Evolutionary conservation across 176 grass and related monocot species (phyloP).

Genomic region (Chloris gayana): DNA sequence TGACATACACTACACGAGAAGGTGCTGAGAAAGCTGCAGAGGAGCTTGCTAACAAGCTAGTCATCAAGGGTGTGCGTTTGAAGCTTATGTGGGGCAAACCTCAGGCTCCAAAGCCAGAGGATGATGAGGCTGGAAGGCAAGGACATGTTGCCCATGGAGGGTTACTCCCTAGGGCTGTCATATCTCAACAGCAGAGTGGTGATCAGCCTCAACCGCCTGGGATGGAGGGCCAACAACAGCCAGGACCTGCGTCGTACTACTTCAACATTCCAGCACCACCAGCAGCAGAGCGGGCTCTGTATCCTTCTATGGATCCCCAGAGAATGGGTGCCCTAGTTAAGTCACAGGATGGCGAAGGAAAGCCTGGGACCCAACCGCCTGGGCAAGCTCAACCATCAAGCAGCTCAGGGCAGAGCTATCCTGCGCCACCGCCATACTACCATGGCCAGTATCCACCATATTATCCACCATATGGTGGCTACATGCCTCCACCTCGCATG

Average conservation of each 20-base stretch:
- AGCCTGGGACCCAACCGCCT: conserved; percentile 40
- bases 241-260: conserved; percentile 51
- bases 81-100: conserved; percentile 99
- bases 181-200: conserved; percentile 80
- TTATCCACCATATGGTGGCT: conserved; percentile 64
- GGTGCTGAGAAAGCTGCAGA: conserved; percentile 91
- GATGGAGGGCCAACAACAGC: conserved; percentile 55
- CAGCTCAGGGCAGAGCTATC: conserved; percentile 57
- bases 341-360: conserved; percentile 53
- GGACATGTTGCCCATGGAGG: conserved; percentile 78
- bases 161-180: conserved; percentile 84
- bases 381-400: conserved; percentile 57
- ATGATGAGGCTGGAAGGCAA: conserved; percentile 62
- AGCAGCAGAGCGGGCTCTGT: conserved; percentile 51
- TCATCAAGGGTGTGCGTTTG: conserved; percentile 85
- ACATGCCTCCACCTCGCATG: conserved; percentile 65
- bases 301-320: conserved; percentile 96
- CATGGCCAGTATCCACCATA: conserved; percentile 72
- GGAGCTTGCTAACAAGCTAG: conserved; percentile 91
- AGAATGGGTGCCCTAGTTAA: conserved; percentile 88
- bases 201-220: conserved; percentile 71
- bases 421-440: conserved; percentile 53
- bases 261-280: conserved; percentile 91
- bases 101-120: conserved; percentile 71
- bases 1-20: conserved; percentile 91